A percentile compares a stretch with the other conserved stretches of the same genome.
Conservation (phyloP, 2,329 filamentous ascomycete genomes). For the Nemania bipapillata region DNA sequence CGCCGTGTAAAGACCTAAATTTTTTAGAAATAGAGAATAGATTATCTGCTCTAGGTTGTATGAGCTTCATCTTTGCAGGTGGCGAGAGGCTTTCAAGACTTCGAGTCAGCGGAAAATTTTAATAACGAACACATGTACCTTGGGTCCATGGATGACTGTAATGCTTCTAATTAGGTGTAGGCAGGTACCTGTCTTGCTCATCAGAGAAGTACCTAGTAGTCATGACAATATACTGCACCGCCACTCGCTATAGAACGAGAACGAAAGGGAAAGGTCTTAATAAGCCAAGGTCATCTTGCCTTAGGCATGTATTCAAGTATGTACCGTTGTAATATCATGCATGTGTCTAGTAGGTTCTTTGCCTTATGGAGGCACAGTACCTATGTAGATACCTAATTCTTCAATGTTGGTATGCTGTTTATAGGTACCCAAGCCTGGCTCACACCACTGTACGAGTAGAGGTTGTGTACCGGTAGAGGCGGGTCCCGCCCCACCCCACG, state of each 20-base stretch:
- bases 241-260: no score
- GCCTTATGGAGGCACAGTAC: not conserved
- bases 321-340: not conserved
- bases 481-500: constrained; percentile 1
- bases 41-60: not conserved
- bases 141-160: not conserved
- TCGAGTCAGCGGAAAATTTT: not conserved
- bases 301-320: no score
- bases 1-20: not conserved
- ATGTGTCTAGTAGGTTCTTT: not conserved
- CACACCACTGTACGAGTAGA: no score
- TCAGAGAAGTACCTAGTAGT: no score
- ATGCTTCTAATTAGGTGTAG: not conserved
- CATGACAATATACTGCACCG: no score
- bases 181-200: no score
- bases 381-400: not conserved
- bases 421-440: no score
- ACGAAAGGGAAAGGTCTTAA: no score
- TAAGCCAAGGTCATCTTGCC: no score
- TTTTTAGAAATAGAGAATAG: not conserved
- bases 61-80: not conserved
- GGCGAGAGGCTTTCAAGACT: not conserved
- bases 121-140: no score
- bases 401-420: no score
- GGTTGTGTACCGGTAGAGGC: no score